phyloP scores from a whole-genome alignment of 768 basidiomycete species.

The Hygrocybe punicea region DNA sequence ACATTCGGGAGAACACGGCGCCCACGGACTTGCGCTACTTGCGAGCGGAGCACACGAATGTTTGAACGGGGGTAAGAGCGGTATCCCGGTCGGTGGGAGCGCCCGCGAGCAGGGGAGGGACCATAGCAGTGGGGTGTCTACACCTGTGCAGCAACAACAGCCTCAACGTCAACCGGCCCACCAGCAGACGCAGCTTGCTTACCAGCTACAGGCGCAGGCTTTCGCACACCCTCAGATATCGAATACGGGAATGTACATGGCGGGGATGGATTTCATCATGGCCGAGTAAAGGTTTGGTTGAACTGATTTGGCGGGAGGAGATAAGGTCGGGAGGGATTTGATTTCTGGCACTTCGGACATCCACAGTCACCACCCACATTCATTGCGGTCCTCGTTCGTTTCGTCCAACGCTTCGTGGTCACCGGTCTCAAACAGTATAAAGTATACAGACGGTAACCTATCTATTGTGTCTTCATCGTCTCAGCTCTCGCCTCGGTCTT shows the following conservation, averaged over 20 bases:
- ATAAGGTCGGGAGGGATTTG: background rate
- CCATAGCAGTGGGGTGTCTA: background rate
- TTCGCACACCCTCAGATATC: background rate
- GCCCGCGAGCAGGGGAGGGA: constrained; percentile 1
- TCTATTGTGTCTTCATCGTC: background rate
- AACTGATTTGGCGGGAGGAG: background rate
- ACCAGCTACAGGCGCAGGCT: constrained; percentile 6
- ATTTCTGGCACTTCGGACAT: background rate
- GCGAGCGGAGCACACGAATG: constrained; percentile 70
- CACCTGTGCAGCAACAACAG: constrained; percentile 5
- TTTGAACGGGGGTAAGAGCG: constrained; percentile 19
- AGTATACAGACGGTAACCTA: background rate
- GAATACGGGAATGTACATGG: constrained; percentile 6
- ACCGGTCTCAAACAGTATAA: background rate
- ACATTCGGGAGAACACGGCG: constrained; percentile 93
- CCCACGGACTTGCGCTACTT: constrained; percentile 78
- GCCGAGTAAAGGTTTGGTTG: background rate
- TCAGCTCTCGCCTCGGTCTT: background rate
- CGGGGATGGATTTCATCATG: constrained; percentile 1
- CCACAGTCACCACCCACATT: background rate
- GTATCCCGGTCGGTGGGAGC: constrained; percentile 5
- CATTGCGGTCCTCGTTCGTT: background rate
- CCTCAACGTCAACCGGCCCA: constrained; percentile 21
- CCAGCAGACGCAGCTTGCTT: constrained; percentile 19
- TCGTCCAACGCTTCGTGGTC: background rate